A percentile compares a stretch with the other conserved stretches of the same genome.
Evolutionary conservation across 2,329 filamentous ascomycete genomes (phyloP).

Genomic region (Colletotrichum graminicola): DNA sequence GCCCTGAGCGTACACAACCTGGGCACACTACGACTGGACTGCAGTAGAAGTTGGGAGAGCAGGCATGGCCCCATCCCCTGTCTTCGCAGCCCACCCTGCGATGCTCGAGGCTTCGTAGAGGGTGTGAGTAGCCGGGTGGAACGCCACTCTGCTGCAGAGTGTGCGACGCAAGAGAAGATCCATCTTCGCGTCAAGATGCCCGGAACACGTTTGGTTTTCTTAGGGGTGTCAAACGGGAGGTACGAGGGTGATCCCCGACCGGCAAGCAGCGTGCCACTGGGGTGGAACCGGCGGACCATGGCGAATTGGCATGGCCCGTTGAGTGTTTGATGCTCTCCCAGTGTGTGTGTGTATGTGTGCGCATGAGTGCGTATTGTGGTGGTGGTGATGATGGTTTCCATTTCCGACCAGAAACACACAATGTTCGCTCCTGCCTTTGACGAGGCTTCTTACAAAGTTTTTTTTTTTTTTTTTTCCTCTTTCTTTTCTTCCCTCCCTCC

Average conservation of each 20-base stretch:
- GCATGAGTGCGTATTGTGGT: not conserved
- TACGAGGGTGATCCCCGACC: constrained; percentile 4
- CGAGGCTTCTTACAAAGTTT: constrained; percentile 5
- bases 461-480: not conserved
- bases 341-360: not conserved
- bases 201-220: not conserved
- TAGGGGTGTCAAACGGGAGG: not conserved
- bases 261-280: not conserved
- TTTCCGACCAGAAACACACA: not conserved
- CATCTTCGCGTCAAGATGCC: not conserved
- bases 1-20: not conserved
- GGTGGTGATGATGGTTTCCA: not conserved
- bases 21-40: not conserved
- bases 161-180: not conserved
- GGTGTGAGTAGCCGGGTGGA: constrained; percentile 21
- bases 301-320: not conserved
- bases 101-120: not conserved
- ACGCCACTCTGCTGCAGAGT: not conserved
- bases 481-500: not conserved
- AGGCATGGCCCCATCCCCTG: constrained; percentile 11
- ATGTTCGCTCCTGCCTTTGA: not conserved
- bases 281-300: not conserved
- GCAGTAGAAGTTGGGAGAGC: not conserved
- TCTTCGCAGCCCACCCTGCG: not conserved
- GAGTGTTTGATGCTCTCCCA: not conserved